A percentile compares a stretch with the other conserved stretches of the same genome.
Evolutionary conservation across 768 basidiomycete genomes (phyloP).

Genomic region (Psilocybe cubensis): DNA sequence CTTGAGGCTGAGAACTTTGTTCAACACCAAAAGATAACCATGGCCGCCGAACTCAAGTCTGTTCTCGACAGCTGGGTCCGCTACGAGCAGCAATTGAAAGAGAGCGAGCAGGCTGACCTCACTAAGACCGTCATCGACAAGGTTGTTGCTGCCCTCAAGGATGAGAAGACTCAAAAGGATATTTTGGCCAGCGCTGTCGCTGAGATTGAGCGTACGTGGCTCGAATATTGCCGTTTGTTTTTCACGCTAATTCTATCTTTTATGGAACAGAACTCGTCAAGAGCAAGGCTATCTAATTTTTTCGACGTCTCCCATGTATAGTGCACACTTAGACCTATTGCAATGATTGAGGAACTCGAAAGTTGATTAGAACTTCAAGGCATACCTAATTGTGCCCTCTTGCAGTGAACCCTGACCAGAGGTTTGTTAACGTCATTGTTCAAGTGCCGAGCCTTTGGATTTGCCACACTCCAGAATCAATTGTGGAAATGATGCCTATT

Average conservation of each 20-base stretch:
- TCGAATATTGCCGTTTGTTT: not conserved
- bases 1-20: conserved; percentile 90
- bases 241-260: not conserved
- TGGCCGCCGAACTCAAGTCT: conserved; percentile 88
- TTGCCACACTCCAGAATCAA: not conserved
- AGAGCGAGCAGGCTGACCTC: conserved; percentile 93
- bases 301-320: not conserved
- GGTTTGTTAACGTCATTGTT: too few relatives aligned
- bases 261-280: conserved; percentile 5
- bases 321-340: conserved; percentile 7
- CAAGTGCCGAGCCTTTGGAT: not conserved
- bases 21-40: conserved; percentile 84
- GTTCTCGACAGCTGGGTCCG: conserved; percentile 99
- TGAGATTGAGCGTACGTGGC: conserved; percentile 6
- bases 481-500: not conserved
- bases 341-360: not conserved
- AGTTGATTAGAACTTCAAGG: too few relatives aligned
- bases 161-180: conserved; percentile 89
- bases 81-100: conserved; percentile 95
- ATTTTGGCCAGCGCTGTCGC: conserved; percentile 77
- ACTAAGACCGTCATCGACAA: conserved; percentile 87
- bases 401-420: not conserved
- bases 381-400: not conserved
- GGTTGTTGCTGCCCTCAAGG: conserved; percentile 80
- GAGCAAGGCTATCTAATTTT: conserved; percentile 9